Evolutionary conservation across 257 asterid species (phyloP), one percentile per base, ranked within the genome.

Genomic region (Primulina tabacum): DNA sequence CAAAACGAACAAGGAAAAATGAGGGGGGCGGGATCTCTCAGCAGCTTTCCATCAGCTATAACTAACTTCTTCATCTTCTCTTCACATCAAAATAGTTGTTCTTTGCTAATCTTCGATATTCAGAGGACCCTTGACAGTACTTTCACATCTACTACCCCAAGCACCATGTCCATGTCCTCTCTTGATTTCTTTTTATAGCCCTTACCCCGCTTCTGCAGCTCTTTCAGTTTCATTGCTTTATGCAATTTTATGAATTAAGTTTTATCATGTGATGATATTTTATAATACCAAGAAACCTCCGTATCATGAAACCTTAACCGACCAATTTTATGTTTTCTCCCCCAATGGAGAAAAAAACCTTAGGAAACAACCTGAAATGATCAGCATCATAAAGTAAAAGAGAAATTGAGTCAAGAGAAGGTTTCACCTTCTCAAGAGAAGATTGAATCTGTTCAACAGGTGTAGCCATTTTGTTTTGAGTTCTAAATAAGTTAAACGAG

Each of bases 41-140:
- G 91, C 73, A 93, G 76, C 79, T 90, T 90, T 18, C 93, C 96
- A 18, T 82, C 83, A 0, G 76, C 61, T 17, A 85, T 55, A 16
- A 77, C 82, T 66, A 89, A 58, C 75, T 84, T 93, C 83, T 91
- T 90, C 90, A 83, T 85, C 90, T 87, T 94, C 37, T 88, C 96
- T 71, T 90, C 96, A 4, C 97, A 91, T 97, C 99, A 94, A 65
- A 87, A 71, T 53, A 89, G 57, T 59, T 90, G 96, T 18, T 87
- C 90, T 67, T 82, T 87, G 82, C 83, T 90, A 4, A 94, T 76
- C 70, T 73, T 81, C 62, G 40, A 71, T 96, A 87, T 82, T 57
- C 92, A 64, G 33, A 89, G 57, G 30, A 83, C 97, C 86, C 96
- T 85, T 6, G 77, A 71, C 70, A 89, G 2, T 35, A 94, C 83